Base-by-base conservation (phyloP, 805 yeast species). In the Candida peoriensis region DNA sequence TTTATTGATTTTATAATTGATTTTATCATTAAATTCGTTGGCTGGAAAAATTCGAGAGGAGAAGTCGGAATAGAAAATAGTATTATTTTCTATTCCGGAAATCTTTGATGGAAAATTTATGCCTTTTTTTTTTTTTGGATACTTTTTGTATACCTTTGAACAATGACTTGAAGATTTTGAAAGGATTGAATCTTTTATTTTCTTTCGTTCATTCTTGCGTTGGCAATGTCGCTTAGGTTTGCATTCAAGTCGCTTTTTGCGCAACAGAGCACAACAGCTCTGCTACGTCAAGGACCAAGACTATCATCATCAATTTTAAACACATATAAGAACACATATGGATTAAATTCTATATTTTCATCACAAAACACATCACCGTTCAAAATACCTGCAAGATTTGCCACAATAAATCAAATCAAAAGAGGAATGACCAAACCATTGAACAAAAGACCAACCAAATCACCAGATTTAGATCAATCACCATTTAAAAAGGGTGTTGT, bases 401-500 rank as follows among this genome's bases (percentile, higher is more conserved):
- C 88, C 24, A 82, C 95, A 0, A 65, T 85, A 43, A 84, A 85
- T 57, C 95, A 85, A 59, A 72, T 81, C 37, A 77, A 76, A 51
- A 72, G 77, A 50, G 93, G 93, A 9, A 74, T 77, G 20, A 64
- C 58, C 25, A 73, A 72, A 43, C 80, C 80, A 20, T 61, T 62
- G 45, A 65, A 63, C 41, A 60, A 57, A 30, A 66, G 67, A 46
- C 57, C 64, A 6, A 61, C 76, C 2, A 77, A 74, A 44, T 73
- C 96, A 0, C 97, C 97, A 6, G 94, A 87, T 61, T 74, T 93
- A 39, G 81, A 80, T 5, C 59, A 60, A n/a, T 75, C 81, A 46
- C 98, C 98, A 2, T 82, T 88, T 51, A 78, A 79, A 48, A 88
- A 89, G 48, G 99, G 97, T 24, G 97, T 93, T 5, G 95, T 93